Percentiles rank a stretch among this genome's conserved stretches.
Conservation (phyloP, 106 monocot genomes). For the Dioscorea alata region DNA sequence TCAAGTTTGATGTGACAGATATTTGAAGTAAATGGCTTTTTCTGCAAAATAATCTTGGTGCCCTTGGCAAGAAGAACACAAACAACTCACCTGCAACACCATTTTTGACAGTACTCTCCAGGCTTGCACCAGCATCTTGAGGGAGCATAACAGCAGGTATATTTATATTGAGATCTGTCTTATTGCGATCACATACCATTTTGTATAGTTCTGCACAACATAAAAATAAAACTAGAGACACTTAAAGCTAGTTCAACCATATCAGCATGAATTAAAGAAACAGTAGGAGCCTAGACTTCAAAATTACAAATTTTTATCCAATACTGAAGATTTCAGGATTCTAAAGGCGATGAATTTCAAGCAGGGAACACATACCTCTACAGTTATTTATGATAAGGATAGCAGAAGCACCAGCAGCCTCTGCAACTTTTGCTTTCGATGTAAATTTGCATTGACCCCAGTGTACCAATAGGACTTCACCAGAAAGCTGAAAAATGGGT, state of each 20-base stretch:
- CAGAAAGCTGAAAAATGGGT: constrained; percentile 49
- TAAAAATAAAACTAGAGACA: neutral
- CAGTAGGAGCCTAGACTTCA: no score
- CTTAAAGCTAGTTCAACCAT: no score
- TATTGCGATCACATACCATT: constrained; percentile 93
- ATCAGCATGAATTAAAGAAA: no score
- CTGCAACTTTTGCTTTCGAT: constrained; percentile 86
- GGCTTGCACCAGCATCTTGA: constrained; percentile 78
- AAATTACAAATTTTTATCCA: no score
- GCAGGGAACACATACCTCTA: constrained; percentile 43
- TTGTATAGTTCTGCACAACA: constrained; percentile 79
- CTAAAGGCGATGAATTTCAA: no score
- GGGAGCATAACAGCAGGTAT: constrained; percentile 96
- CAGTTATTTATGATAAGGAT: constrained; percentile 82
- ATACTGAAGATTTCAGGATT: no score
- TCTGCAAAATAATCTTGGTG: no score
- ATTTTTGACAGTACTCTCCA: constrained; percentile 46
- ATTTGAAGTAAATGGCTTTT: no score
- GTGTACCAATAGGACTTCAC: constrained; percentile 81
- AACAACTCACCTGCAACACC: constrained; percentile 41
- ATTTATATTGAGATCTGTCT: constrained; percentile 65
- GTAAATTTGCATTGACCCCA: constrained; percentile 95
- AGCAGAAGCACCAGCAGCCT: constrained; percentile 95
- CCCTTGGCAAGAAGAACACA: no score
- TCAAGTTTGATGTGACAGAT: no score